A percentile compares a stretch with the other conserved stretches of the same genome.
phyloP scores from a whole-genome alignment of 352 stramenopile genomes.

The Phytophthora citricola region DNA sequence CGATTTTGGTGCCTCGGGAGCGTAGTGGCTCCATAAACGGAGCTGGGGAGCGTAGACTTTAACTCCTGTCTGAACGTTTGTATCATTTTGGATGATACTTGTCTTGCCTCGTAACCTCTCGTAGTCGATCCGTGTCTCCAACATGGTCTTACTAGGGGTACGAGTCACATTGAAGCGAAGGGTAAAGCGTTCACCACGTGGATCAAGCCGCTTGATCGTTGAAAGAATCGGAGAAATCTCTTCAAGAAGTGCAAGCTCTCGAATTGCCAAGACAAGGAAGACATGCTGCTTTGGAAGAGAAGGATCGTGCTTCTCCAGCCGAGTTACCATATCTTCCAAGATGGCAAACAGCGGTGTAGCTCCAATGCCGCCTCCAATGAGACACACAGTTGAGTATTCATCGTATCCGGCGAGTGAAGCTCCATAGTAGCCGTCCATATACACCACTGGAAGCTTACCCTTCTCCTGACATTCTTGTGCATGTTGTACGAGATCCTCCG shows the following conservation, averaged over 20 bases:
- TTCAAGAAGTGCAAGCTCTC: constrained; percentile 46
- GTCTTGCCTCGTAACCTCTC: constrained; percentile 20
- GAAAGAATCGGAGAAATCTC: constrained; percentile 47
- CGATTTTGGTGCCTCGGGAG: constrained; percentile 29
- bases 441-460: constrained; percentile 39
- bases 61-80: background rate
- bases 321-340: constrained; percentile 54
- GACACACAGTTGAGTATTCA: constrained; percentile 50
- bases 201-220: constrained; percentile 40
- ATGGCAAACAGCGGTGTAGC: constrained; percentile 62
- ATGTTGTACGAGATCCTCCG: constrained; percentile 46
- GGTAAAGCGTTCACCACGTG: constrained; percentile 20
- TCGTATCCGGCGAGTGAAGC: constrained; percentile 50
- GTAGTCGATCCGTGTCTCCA: constrained; percentile 42
- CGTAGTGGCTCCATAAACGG: constrained; percentile 49
- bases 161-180: constrained; percentile 47
- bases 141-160: constrained; percentile 15
- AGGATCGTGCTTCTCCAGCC: constrained; percentile 15
- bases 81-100: background rate
- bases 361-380: constrained; percentile 60
- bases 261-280: constrained; percentile 51
- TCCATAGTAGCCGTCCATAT: constrained; percentile 68
- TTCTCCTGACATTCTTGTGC: constrained; percentile 38
- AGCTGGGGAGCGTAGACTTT: constrained; percentile 10
- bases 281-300: constrained; percentile 34